Evolutionary conservation across 306 rosid genomes (phyloP).

Genomic region (Quercus wislizeni): DNA sequence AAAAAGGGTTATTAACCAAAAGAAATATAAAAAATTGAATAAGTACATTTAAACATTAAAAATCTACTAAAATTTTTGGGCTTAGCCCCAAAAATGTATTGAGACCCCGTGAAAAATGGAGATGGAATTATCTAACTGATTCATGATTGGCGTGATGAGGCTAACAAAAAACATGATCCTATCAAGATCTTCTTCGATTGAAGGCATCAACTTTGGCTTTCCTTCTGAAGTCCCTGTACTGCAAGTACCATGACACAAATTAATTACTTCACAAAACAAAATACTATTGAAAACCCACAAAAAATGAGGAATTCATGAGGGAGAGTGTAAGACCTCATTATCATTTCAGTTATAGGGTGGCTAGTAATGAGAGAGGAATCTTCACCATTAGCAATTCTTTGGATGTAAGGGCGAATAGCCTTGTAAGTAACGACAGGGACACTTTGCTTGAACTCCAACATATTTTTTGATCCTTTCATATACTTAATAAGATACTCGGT

Average conservation of each 20-base stretch:
- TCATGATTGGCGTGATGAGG: conserved; percentile 73
- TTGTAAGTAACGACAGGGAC: conserved; percentile 65
- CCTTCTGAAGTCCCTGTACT: conserved; percentile 94
- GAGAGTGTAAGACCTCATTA: conserved; percentile 53
- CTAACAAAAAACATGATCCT: conserved; percentile 76
- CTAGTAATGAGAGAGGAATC: conserved; percentile 79
- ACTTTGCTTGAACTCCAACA: conserved; percentile 42
- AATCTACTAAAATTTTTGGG: no score
- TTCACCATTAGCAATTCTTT: conserved; percentile 76
- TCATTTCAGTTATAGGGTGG: conserved; percentile 71
- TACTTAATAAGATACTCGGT: conserved; percentile 69
- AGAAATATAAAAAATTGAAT: no score
- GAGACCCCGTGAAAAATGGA: no score
- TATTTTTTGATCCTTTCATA: conserved; percentile 35
- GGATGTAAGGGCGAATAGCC: conserved; percentile 54
- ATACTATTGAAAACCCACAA: background rate
- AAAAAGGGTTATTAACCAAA: no score
- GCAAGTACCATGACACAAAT: conserved; percentile 30
- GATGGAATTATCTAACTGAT: conserved; percentile 48
- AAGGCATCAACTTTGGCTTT: conserved; percentile 82
- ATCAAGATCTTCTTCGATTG: conserved; percentile 82
- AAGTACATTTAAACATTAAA: no score
- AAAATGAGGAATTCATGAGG: background rate
- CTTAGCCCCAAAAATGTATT: no score
- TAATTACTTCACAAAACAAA: background rate